Evolutionary conservation across 257 asterid genomes (phyloP).

Genomic region (Henckelia pumila): DNA sequence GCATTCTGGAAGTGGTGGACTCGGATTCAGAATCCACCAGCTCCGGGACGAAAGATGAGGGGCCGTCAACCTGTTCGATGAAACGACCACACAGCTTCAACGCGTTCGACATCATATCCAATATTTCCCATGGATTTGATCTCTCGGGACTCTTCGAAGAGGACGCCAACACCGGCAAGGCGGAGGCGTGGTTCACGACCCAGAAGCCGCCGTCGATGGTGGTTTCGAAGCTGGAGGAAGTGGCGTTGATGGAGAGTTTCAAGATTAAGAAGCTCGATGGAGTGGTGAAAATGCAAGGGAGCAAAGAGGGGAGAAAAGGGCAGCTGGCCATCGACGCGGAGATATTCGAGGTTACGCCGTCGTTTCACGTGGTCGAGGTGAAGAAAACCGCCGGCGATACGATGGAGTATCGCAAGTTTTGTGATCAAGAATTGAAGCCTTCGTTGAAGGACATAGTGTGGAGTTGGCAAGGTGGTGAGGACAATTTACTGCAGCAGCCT

Average conservation of each 20-base stretch:
- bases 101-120: slow-evolving; percentile 85
- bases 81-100: slow-evolving; percentile 48
- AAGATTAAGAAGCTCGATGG: slow-evolving; percentile 61
- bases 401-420: slow-evolving; percentile 66
- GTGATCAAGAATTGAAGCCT: slow-evolving; percentile 77
- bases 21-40: slow-evolving; percentile 32
- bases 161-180: slow-evolving; percentile 24
- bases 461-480: slow-evolving; percentile 53
- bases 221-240: slow-evolving; percentile 65
- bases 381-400: slow-evolving; percentile 76
- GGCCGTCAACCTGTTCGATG: slow-evolving; percentile 5
- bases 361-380: slow-evolving; percentile 85
- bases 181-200: slow-evolving; percentile 63
- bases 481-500: slow-evolving; percentile 23
- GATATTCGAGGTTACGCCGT: slow-evolving; percentile 89
- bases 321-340: slow-evolving; percentile 67
- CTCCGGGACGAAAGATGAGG: slow-evolving; percentile 19
- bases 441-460: slow-evolving; percentile 73
- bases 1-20: slow-evolving; percentile 38
- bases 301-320: slow-evolving; percentile 70
- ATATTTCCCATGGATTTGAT: slow-evolving; percentile 59
- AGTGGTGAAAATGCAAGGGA: slow-evolving; percentile 59
- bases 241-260: slow-evolving; percentile 60
- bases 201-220: slow-evolving; percentile 49
- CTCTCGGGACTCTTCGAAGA: slow-evolving; percentile 72